phyloP scores from a whole-genome alignment of 2,329 filamentous ascomycete genomes.

The Ophiostoma montium region DNA sequence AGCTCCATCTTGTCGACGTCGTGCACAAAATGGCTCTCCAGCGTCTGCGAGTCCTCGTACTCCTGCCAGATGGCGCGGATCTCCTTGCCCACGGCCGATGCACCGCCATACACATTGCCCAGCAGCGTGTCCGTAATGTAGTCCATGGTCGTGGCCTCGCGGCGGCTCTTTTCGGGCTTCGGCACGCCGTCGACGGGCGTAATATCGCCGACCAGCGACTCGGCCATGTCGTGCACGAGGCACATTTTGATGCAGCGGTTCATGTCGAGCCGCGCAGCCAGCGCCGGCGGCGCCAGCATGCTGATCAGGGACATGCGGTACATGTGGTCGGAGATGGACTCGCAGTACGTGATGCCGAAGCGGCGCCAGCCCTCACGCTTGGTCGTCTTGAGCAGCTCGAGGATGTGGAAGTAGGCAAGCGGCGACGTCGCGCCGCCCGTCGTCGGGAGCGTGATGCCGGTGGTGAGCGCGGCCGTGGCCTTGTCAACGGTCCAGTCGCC shows the following conservation, averaged over 20 bases:
- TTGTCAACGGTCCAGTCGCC: slow-evolving; percentile 42
- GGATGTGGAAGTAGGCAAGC: slow-evolving; percentile 83
- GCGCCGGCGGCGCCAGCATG: slow-evolving; percentile 70
- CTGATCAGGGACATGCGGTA: slow-evolving; percentile 97
- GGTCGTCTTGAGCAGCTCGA: slow-evolving; percentile 89
- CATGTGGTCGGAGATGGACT: slow-evolving; percentile 98
- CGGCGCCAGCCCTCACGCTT: slow-evolving; percentile 93
- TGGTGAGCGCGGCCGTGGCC: slow-evolving; percentile 39
- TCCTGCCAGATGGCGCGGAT: slow-evolving; percentile 81
- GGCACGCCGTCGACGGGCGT: slow-evolving; percentile 77
- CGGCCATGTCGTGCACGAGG: slow-evolving; percentile 94
- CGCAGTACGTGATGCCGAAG: slow-evolving; percentile 63
- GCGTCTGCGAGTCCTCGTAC: slow-evolving; percentile 77
- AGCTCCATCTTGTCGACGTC: slow-evolving; percentile 97
- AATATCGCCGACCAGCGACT: slow-evolving; percentile 88
- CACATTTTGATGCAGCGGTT: slow-evolving; percentile 87
- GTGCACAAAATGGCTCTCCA: slow-evolving; percentile 81
- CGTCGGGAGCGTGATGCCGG: slow-evolving; percentile 36
- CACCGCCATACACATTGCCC: slow-evolving; percentile 58
- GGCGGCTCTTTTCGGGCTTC: slow-evolving; percentile 77
- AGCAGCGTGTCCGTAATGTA: slow-evolving; percentile 65
- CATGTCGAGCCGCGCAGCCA: slow-evolving; percentile 61
- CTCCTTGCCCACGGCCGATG: slow-evolving; percentile 41
- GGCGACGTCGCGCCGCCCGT: slow-evolving; percentile 50
- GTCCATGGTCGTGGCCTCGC: slow-evolving; percentile 84